Evolutionary conservation across 1,284 basidiomycete species (phyloP), one percentile per base, ranked within the genome.

Genomic region (Microbotryum lychnidis-dioicae): DNA sequence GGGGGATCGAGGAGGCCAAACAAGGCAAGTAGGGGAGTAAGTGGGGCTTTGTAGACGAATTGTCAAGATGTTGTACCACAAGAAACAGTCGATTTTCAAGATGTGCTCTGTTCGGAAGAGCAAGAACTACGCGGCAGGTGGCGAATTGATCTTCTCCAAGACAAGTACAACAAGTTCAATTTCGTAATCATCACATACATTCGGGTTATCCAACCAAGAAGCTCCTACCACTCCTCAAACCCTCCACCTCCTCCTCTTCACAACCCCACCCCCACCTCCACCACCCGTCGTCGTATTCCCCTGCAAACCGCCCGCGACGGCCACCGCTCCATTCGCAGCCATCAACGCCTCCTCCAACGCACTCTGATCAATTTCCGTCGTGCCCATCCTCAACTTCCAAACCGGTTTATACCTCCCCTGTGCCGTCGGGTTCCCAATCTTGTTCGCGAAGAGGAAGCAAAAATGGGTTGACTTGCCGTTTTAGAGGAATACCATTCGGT

Each of bases 1-100:
- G 92, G 92, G 83, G 80, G 51, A 83, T 89, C 23, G 86, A 87
- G 64, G 62, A 64, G 23, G 44, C 55, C 20, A 31, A 37, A 29
- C 27, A 54, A 47, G 60, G 60, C 20, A 18, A 44, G 23, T 61
- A 27, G 27, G 23, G 27, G 23, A 37, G 21, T 53, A 20, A 14
- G 20, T 18, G 49, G 8, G 29, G 14, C 27, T 42, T 42, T 42
- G 12, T 42, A 42, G 37, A 42, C 31, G 31, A 10, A 31, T 3
- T 31, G 37, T 16, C 37, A 42, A 12, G 37, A 42, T 42, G 37
- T 42, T 42, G 37, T 42, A 42, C 37, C 12, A 42, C 37, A 42
- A 16, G 12, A 3, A 42, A 27, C 27, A 27, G 5, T 27, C 27
- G 27, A 27, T 27, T 27, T 27, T 27, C 27, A 27, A 27, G 5